Evolutionary conservation across 495 filamentous ascomycete species (phyloP).

Genomic region (Pyrenula massariospora): DNA sequence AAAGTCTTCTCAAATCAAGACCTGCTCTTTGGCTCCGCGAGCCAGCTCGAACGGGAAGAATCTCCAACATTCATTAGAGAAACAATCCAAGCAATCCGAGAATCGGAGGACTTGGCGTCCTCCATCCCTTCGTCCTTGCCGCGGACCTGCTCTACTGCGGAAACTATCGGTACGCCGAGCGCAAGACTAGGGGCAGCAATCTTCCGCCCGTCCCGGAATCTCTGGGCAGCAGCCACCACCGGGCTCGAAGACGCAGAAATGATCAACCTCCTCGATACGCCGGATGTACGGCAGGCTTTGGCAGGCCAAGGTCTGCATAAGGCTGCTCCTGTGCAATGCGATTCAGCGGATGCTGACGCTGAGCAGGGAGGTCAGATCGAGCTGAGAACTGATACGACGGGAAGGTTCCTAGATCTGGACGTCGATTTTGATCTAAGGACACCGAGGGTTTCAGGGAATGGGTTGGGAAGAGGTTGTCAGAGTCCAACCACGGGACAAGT

Average conservation of each 20-base stretch:
- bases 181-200: slow-evolving; percentile 6
- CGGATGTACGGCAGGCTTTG: neutral
- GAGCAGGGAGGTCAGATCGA: neutral
- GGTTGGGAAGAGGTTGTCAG: neutral
- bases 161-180: neutral
- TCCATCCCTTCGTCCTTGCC: neutral
- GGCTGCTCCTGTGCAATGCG: neutral
- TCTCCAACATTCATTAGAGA: slow-evolving; percentile 58
- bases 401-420: neutral
- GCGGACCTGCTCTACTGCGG: neutral
- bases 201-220: slow-evolving; percentile 22
- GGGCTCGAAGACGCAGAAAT: slow-evolving; percentile 7
- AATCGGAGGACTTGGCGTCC: slow-evolving; percentile 31
- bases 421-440: neutral
- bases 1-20: slow-evolving; percentile 61
- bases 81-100: slow-evolving; percentile 55
- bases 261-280: neutral
- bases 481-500: neutral
- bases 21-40: slow-evolving; percentile 85
- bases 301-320: neutral
- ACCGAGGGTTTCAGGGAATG: neutral
- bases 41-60: slow-evolving; percentile 70
- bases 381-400: neutral
- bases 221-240: slow-evolving; percentile 63
- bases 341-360: neutral